Conservation (phyloP, 23 red algal species). For the Gracilaria domingensis region DNA sequence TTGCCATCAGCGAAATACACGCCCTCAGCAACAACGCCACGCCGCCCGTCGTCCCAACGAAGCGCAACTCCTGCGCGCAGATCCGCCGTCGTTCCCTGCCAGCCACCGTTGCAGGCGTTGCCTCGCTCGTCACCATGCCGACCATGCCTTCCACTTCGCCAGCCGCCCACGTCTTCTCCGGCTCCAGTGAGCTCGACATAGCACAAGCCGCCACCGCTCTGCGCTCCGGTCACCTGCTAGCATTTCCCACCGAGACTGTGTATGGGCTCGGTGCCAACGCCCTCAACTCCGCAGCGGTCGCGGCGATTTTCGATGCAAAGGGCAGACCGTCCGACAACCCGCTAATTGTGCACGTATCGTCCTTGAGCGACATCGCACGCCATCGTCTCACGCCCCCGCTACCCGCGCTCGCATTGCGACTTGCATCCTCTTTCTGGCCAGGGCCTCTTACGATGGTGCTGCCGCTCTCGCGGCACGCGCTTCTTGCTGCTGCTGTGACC, state of each 20-base stretch:
- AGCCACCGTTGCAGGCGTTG: not conserved
- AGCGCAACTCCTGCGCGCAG: no score
- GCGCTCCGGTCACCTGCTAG: constrained; percentile 60
- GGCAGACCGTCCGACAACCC: constrained; percentile 86
- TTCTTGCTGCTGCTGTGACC: constrained; percentile 67
- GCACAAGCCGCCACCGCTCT: constrained; percentile 71
- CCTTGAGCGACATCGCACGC: constrained; percentile 25
- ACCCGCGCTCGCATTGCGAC: constrained; percentile 46
- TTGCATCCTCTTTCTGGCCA: constrained; percentile 87
- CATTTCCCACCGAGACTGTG: constrained; percentile 95
- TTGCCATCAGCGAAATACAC: no score
- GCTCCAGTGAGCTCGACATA: constrained; percentile 76
- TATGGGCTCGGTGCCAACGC: constrained; percentile 95
- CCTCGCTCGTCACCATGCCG: not conserved
- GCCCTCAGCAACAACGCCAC: no score
- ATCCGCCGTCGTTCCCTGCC: not conserved
- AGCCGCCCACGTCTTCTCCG: constrained; percentile 53
- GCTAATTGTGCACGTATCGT: constrained; percentile 87
- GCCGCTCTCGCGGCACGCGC: constrained; percentile 12
- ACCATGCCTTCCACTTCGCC: constrained; percentile 5
- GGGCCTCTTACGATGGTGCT: constrained; percentile 89
- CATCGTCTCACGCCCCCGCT: constrained; percentile 66
- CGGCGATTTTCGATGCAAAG: constrained; percentile 79
- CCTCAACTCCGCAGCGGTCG: constrained; percentile 62
- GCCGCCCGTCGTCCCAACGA: no score